Evolutionary conservation across 2,329 filamentous ascomycete genomes (phyloP), one percentile per base, ranked within the genome.

Genomic region (Microdochium trichocladiopsis): DNA sequence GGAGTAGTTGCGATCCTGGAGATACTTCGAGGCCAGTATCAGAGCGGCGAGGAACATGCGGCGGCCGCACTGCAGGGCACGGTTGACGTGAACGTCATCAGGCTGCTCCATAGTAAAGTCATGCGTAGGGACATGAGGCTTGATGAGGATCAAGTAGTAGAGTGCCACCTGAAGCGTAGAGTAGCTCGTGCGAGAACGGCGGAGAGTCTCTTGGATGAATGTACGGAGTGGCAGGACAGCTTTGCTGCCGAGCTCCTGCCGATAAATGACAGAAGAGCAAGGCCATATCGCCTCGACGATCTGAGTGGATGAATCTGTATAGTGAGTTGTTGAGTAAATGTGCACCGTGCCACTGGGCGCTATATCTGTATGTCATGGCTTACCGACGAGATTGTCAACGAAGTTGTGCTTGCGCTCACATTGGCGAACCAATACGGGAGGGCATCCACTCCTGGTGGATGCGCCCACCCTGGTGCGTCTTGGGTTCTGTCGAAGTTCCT

Each of bases 201-300:
- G 88, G 59, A 99, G 78, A 21, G 94, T 97, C 77, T 97, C 94
- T 72, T 97, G 92, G 63, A 99, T 97, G 68, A 97, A 99, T 51
- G 88, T 95, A 60, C 92, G 88, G 63, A 99, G 78, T 54, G 93
- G 92, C 59, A 99, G 76, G 55, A 96, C 88, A 50, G 87, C 84
- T 67, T 88, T 90, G 65, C 79, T 80, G 54, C 83, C 85, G 57
- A 81, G 75, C 65, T 93, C 88, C 61, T 79, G 85, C 62, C 86
- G 84, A 69, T 88, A 88, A 53, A 87, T 81, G 33, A 87, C 83
- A 54, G 90, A 92, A 51, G 93, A 95, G 45, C 93, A 79, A 47
- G 94, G 92, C 94, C 94, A 99, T 64, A 99, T 96, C 51, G 88
- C 89, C 75, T 96, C 91, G 49, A 99, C 92, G 69, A 97, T 95